A percentile compares a stretch with the other conserved stretches of the same genome.
These are phyloP conservation scores for Pisolithus orientalis DNA, from an alignment of 768 basidiomycete species.

Conservation along the genomic window DNA sequence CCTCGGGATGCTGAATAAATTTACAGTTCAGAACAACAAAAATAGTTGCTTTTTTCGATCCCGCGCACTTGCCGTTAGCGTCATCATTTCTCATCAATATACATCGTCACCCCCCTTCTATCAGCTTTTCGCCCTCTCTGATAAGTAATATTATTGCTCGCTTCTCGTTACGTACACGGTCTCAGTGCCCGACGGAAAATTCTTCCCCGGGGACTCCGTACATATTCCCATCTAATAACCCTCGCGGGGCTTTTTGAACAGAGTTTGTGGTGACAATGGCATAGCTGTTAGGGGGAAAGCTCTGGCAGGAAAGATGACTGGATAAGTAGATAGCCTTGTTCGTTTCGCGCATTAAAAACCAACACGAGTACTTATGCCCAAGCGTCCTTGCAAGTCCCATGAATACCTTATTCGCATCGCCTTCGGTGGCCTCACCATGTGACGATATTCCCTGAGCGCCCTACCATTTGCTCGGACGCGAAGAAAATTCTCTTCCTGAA, in stretches of 20 bases:
- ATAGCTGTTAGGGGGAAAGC: neutral
- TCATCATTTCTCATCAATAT: neutral
- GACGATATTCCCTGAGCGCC: neutral
- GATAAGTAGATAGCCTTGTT: neutral
- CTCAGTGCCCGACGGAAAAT: conserved; percentile 10
- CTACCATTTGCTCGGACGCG: neutral
- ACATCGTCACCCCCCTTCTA: conserved; percentile 6
- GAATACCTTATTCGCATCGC: neutral
- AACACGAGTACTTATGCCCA: neutral
- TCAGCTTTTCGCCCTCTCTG: conserved; percentile 11
- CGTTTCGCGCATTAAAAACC: neutral
- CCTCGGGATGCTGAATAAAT: conserved; percentile 8
- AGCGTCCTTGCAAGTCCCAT: neutral
- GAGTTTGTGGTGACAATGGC: neutral
- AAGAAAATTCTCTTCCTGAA: neutral
- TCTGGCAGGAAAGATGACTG: neutral
- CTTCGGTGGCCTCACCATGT: neutral
- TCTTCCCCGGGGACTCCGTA: conserved; percentile 12
- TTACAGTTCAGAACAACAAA: conserved; percentile 22
- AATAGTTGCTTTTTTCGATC: conserved; percentile 16
- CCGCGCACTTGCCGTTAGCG: neutral
- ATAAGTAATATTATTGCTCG: conserved; percentile 9
- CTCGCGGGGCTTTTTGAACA: neutral
- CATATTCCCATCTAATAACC: neutral
- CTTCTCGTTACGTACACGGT: conserved; percentile 1